These are phyloP conservation scores for Coemansia nantahalensis DNA, from an alignment of 192 early-diverging fungal species.

Conservation along the genomic window DNA sequence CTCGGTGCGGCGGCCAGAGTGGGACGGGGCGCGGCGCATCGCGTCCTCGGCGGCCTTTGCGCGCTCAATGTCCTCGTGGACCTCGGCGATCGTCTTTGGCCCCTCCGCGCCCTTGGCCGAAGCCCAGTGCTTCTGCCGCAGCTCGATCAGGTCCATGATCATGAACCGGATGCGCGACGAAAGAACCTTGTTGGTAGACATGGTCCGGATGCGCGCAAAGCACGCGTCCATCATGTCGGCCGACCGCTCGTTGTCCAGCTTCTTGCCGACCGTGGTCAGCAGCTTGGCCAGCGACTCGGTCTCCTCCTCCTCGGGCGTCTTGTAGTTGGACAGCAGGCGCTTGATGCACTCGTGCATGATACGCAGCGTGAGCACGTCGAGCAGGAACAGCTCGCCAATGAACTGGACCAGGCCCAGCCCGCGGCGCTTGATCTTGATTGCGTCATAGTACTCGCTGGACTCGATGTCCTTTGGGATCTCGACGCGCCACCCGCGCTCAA, in stretches of 20 bases:
- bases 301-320: constrained; percentile 91
- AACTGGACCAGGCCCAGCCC: constrained; percentile 91
- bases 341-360: constrained; percentile 94
- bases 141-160: constrained; percentile 84
- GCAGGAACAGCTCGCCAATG: constrained; percentile 94
- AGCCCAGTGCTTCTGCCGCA: constrained; percentile 77
- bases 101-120: constrained; percentile 60
- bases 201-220: constrained; percentile 78
- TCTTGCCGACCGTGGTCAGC: constrained; percentile 82
- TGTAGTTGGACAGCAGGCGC: constrained; percentile 68
- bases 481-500: constrained; percentile 86
- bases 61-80: constrained; percentile 74
- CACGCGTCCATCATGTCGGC: constrained; percentile 87
- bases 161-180: constrained; percentile 91
- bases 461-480: constrained; percentile 72
- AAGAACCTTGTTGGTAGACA: constrained; percentile 68
- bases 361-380: constrained; percentile 85
- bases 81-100: constrained; percentile 91
- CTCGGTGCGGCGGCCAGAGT: constrained; percentile 57
- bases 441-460: constrained; percentile 78
- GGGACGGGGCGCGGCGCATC: constrained; percentile 63
- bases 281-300: constrained; percentile 91
- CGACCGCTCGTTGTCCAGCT: constrained; percentile 72
- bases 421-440: constrained; percentile 89
- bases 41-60: constrained; percentile 70